A percentile compares a stretch with the other conserved stretches of the same genome.
phyloP scores from a whole-genome alignment of 1,139 yeast genomes.

The Diutina sp. region DNA sequence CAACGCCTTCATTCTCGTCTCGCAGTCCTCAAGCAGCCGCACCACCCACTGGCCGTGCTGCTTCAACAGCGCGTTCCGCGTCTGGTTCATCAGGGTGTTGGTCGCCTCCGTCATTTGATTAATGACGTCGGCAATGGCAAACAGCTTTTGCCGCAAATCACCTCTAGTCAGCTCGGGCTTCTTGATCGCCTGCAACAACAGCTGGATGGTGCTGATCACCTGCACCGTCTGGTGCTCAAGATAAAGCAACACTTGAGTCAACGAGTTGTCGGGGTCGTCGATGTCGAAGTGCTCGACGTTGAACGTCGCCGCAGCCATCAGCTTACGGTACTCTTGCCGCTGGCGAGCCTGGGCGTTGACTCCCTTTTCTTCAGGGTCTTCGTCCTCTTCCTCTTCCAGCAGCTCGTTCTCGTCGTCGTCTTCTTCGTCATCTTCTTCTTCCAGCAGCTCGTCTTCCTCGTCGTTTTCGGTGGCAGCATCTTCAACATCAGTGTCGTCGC shows the following conservation, averaged over 20 bases:
- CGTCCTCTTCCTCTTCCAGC: not conserved
- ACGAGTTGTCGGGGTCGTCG: constrained; percentile 77
- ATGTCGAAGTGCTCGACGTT: constrained; percentile 67
- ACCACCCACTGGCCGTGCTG: constrained; percentile 92
- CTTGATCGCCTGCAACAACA: constrained; percentile 62
- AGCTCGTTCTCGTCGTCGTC: not conserved
- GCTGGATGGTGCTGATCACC: constrained; percentile 83
- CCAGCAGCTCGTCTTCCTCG: constrained; percentile 6
- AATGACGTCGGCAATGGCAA: constrained; percentile 64
- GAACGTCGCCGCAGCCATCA: constrained; percentile 45
- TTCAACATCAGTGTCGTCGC: not conserved
- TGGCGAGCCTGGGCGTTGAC: not conserved
- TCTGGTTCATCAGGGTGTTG: constrained; percentile 77
- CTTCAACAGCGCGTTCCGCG: constrained; percentile 68
- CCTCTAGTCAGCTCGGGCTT: constrained; percentile 69
- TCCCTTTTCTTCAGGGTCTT: not conserved
- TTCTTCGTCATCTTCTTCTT: constrained; percentile 11
- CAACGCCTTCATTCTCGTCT: constrained; percentile 60
- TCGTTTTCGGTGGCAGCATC: not conserved
- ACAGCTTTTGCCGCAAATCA: constrained; percentile 57
- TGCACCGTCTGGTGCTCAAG: constrained; percentile 90
- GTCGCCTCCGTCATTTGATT: constrained; percentile 88
- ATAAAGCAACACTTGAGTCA: constrained; percentile 72
- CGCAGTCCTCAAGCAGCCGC: constrained; percentile 73
- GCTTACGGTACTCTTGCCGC: constrained; percentile 16